Evolutionary conservation across 1,284 basidiomycete species (phyloP), one percentile per base, ranked within the genome.

Genomic region (Ceratobasidium sp.): DNA sequence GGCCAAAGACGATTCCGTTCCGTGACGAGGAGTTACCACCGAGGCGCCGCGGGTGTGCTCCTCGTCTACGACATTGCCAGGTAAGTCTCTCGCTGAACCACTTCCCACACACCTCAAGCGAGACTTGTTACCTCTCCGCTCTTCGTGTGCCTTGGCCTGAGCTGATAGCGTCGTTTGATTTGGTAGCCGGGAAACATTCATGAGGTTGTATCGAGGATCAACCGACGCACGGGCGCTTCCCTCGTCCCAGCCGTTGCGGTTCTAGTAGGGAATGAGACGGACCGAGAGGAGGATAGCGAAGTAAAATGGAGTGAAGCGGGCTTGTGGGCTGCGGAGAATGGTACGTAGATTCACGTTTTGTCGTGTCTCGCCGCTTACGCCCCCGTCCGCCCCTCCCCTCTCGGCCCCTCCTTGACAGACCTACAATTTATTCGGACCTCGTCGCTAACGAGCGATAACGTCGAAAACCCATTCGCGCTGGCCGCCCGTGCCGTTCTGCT

Each of bases 51-150:
- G 2, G n/a, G n/a, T n/a, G n/a, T n/a, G n/a, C n/a, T n/a, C n/a
- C n/a, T n/a, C n/a, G n/a, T n/a, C n/a, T n/a, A 98, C 83, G 96
- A 98, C 83, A 97, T 98, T 79, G 98, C 96, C 62, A 92, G 90
- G 94, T 96, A 74, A 75, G 89, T 68, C 39, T 58, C 59, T 24
- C 14, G 11, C 16, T 29, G 9, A 46, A 34, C 8, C 2, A 31
- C 27, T 58, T 75, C 65, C 61, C 74, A 29, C 75, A 58, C n/a
- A 22, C 64, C 48, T 39, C 31, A 27, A 58, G 54, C 27, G 27
- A 13, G 16, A 58, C 29, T 34, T 34, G 29, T n/a, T 34, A 58
- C 31, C 54, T 34, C 16, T 34, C 29, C 54, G 27, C 54, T 58
- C 29, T 29, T 9, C 9, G 13, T 34, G 16, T 64, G 37, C 16